phyloP scores from a whole-genome alignment of 306 rosid species.

The barrel medic (Medicago truncatula) region DNA sequence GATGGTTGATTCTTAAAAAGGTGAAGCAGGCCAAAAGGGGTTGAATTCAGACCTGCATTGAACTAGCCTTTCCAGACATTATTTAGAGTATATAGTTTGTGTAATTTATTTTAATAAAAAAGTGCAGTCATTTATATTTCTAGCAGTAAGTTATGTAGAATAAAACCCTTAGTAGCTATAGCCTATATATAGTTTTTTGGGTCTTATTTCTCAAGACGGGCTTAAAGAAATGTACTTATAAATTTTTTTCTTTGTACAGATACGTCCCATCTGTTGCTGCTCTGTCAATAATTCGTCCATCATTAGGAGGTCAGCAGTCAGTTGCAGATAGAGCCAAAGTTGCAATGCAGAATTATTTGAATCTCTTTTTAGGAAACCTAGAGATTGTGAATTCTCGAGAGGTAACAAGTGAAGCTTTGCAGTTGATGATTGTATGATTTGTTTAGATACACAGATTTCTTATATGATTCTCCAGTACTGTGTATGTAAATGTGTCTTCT shows the following conservation, averaged over 20 bases:
- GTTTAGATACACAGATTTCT: slow-evolving; percentile 8
- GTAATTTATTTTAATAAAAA: slow-evolving; percentile 13
- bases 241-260: slow-evolving; percentile 53
- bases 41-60: slow-evolving; percentile 19
- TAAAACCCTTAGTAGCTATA: slow-evolving; percentile 25
- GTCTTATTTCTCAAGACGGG: slow-evolving; percentile 7
- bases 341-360: slow-evolving; percentile 89
- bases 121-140: slow-evolving; percentile 1
- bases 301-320: slow-evolving; percentile 76
- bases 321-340: slow-evolving; percentile 75
- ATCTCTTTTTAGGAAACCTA: slow-evolving; percentile 79
- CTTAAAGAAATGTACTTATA: slow-evolving; percentile 23
- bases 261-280: slow-evolving; percentile 86
- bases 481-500: slow-evolving; percentile 12
- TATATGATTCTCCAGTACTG: slow-evolving; percentile 34
- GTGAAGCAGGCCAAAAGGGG: slow-evolving; percentile 22
- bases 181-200: neutral
- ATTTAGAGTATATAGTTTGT: slow-evolving; percentile 15
- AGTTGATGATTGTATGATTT: slow-evolving; percentile 19
- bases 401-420: slow-evolving; percentile 51
- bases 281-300: slow-evolving; percentile 80
- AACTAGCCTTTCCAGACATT: slow-evolving; percentile 27
- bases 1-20: slow-evolving; percentile 8
- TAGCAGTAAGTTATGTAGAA: slow-evolving; percentile 19
- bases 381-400: slow-evolving; percentile 89